Evolutionary conservation across 2,329 filamentous ascomycete species (phyloP).

Genomic region (Epichloe aotearoae): DNA sequence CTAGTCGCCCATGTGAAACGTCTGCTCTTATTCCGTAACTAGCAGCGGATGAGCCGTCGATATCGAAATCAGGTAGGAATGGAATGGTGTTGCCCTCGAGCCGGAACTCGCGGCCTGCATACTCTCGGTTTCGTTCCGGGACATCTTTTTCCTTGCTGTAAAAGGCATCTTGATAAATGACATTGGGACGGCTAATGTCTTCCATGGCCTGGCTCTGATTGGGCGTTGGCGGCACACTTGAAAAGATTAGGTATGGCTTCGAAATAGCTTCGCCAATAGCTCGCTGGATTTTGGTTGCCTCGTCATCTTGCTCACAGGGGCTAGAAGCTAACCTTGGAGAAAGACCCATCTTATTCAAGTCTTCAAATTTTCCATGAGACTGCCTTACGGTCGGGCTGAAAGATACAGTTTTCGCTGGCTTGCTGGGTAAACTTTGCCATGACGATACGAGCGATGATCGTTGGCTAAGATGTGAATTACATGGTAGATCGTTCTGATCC

Average conservation of each 20-base stretch:
- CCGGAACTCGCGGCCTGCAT: conserved; percentile 76
- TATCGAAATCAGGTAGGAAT: conserved; percentile 68
- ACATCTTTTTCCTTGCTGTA: conserved; percentile 80
- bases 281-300: conserved; percentile 1
- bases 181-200: conserved; percentile 36
- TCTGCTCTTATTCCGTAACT: conserved; percentile 39
- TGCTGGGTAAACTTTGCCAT: conserved; percentile 33
- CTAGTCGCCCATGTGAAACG: conserved; percentile 33
- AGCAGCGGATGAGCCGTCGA: conserved; percentile 39
- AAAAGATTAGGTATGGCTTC: conserved; percentile 12
- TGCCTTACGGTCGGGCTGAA: neutral
- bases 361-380: neutral
- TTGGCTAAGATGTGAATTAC: neutral
- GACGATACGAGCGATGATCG: neutral
- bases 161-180: conserved; percentile 73
- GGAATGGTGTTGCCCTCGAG: conserved; percentile 63
- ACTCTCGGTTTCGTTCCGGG: conserved; percentile 62
- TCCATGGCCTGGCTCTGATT: conserved; percentile 12
- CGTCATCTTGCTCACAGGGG: conserved; percentile 1
- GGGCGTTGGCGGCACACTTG: conserved; percentile 15
- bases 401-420: conserved; percentile 2
- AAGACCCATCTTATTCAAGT: neutral
- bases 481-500: neutral
- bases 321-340: neutral
- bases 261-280: neutral